Percentiles rank a stretch among this genome's conserved stretches.
These are phyloP conservation scores for Chaetomiaceae sp. DNA, from an alignment of 2,329 filamentous ascomycete genomes.

Conservation along the genomic window DNA sequence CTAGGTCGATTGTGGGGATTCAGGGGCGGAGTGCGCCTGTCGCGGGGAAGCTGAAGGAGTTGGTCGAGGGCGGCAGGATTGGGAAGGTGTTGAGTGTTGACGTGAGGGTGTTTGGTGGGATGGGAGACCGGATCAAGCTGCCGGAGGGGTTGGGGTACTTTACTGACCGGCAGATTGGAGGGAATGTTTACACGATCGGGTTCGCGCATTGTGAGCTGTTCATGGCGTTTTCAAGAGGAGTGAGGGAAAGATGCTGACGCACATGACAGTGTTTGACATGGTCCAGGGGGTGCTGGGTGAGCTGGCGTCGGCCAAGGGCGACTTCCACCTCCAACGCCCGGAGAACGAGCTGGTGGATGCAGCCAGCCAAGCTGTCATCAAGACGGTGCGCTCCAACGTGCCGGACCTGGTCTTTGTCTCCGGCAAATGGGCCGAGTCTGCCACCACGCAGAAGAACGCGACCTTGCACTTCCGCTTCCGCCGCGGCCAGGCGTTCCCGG, in stretches of 20 bases:
- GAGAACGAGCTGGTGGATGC: slow-evolving; percentile 32
- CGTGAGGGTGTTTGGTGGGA: slow-evolving; percentile 33
- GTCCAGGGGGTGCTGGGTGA: slow-evolving; percentile 43
- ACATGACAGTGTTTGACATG: slow-evolving; percentile 37
- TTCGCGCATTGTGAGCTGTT: slow-evolving; percentile 36
- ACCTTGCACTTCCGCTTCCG: slow-evolving; percentile 40
- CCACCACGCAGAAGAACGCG: slow-evolving; percentile 26
- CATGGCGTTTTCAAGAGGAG: neutral
- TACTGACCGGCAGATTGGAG: slow-evolving; percentile 40
- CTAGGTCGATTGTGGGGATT: slow-evolving; percentile 41
- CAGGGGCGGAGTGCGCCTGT: slow-evolving; percentile 45
- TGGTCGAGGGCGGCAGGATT: slow-evolving; percentile 41
- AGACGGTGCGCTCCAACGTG: slow-evolving; percentile 21
- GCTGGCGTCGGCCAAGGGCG: slow-evolving; percentile 27
- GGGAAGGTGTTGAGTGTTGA: slow-evolving; percentile 49
- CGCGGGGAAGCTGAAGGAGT: slow-evolving; percentile 36
- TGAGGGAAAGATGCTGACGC: slow-evolving; percentile 18
- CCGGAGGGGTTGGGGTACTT: slow-evolving; percentile 41
- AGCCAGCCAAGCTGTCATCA: slow-evolving; percentile 21
- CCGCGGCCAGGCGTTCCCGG: slow-evolving; percentile 43
- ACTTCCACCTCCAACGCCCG: slow-evolving; percentile 41
- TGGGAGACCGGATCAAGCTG: slow-evolving; percentile 30
- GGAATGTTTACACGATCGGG: slow-evolving; percentile 38
- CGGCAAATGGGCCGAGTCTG: slow-evolving; percentile 24
- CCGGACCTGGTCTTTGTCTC: slow-evolving; percentile 29